Percentiles rank a stretch among this genome's conserved stretches.
phyloP scores from a whole-genome alignment of 768 basidiomycete species.

The Infundibulicybe gibba region DNA sequence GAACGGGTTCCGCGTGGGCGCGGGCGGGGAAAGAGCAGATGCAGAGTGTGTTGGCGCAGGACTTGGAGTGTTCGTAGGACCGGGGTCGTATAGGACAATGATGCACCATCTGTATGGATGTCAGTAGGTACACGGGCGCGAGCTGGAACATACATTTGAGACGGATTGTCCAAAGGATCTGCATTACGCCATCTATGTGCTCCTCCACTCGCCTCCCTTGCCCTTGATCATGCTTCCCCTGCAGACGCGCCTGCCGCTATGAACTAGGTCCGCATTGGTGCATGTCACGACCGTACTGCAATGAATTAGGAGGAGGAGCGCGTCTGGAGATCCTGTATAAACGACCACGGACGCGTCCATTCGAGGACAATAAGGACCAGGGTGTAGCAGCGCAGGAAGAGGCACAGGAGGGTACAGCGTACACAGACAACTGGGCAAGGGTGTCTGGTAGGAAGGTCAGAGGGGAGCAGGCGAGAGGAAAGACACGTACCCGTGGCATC shows the following conservation, averaged over 20 bases:
- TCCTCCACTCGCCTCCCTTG: conserved; percentile 94
- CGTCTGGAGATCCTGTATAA: conserved; percentile 76
- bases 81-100: conserved; percentile 86
- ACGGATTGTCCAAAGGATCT: conserved; percentile 89
- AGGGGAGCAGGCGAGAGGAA: not conserved
- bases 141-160: conserved; percentile 70
- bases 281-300: conserved; percentile 85
- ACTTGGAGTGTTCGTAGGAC: conserved; percentile 71
- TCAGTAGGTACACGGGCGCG: not conserved
- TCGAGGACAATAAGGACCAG: conserved; percentile 85
- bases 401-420: conserved; percentile 84
- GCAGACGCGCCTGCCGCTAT: conserved; percentile 72
- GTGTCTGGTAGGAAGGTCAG: conserved; percentile 52
- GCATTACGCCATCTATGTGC: conserved; percentile 91
- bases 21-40: conserved; percentile 75
- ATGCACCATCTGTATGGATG: conserved; percentile 76
- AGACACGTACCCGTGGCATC: conserved; percentile 71
- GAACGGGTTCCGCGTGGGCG: conserved; percentile 74
- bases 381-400: conserved; percentile 69
- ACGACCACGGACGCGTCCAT: conserved; percentile 94
- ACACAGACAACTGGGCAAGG: conserved; percentile 84
- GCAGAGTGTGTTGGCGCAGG: conserved; percentile 81
- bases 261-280: conserved; percentile 88
- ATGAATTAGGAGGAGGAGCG: conserved; percentile 33
- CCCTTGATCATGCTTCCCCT: conserved; percentile 92